Percentiles rank a stretch among this genome's conserved stretches.
These are phyloP conservation scores for Pyronema omphalodes DNA, from an alignment of 495 filamentous ascomycete genomes.

Conservation along the genomic window DNA sequence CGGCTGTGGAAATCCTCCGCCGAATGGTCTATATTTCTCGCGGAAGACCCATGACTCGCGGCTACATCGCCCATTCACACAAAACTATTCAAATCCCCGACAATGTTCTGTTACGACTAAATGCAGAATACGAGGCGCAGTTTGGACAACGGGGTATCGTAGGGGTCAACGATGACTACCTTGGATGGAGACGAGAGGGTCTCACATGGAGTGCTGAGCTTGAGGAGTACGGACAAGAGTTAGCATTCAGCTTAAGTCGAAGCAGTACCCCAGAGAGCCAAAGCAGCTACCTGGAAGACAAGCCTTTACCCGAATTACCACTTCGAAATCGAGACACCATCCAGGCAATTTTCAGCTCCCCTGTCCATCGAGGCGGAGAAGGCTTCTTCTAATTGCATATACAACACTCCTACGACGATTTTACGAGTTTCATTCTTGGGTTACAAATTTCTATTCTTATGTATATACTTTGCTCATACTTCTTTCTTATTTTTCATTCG, in stretches of 20 bases:
- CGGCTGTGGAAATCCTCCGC: constrained; percentile 18
- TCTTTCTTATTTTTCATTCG: no score
- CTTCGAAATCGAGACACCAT: no score
- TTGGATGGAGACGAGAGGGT: constrained; percentile 22
- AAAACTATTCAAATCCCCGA: constrained; percentile 15
- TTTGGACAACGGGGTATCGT: constrained; percentile 15
- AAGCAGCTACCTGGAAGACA: constrained; percentile 5
- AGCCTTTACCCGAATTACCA: constrained; percentile 13
- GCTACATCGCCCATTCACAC: constrained; percentile 21
- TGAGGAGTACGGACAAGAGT: constrained; percentile 12
- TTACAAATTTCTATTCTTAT: no score
- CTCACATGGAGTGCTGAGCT: constrained; percentile 12
- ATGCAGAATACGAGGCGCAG: constrained; percentile 17
- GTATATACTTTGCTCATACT: no score
- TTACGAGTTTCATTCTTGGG: no score
- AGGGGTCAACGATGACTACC: constrained; percentile 24
- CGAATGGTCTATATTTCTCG: constrained; percentile 17
- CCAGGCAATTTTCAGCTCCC: no score
- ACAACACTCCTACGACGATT: no score
- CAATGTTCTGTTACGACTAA: constrained; percentile 16
- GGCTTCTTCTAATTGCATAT: no score
- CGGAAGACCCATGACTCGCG: constrained; percentile 19
- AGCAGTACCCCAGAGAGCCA: constrained; percentile 5
- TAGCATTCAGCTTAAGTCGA: neutral
- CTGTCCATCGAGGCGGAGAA: no score